These are phyloP conservation scores for Leavenworthia alabamica DNA, from an alignment of 345 rosid species.

Conservation along the genomic window DNA sequence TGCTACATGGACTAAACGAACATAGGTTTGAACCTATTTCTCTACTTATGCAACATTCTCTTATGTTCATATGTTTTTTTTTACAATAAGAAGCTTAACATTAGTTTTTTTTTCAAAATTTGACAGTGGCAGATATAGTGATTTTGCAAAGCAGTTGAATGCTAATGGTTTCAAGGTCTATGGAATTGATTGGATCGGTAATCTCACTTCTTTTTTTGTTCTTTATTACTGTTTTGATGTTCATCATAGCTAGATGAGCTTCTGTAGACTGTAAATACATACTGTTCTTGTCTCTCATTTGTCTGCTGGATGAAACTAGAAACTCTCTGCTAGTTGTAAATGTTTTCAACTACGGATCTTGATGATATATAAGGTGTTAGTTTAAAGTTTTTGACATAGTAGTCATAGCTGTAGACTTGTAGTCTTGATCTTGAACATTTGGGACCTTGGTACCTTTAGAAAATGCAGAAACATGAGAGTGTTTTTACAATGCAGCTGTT, in stretches of 20 bases:
- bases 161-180: conserved; percentile 80
- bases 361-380: background rate
- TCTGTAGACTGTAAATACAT: background rate
- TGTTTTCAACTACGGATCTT: background rate
- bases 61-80: background rate
- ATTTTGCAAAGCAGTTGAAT: conserved; percentile 77
- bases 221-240: background rate
- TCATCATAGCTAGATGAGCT: background rate
- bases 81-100: background rate
- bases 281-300: background rate
- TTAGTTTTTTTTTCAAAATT: background rate
- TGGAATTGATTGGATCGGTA: conserved; percentile 96
- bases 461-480: background rate
- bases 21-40: conserved; percentile 54
- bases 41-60: background rate
- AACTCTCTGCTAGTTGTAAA: background rate
- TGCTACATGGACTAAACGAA: conserved; percentile 87
- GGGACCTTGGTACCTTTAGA: background rate
- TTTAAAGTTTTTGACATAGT: background rate
- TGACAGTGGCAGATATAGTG: conserved; percentile 74
- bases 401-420: background rate
- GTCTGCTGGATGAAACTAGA: background rate
- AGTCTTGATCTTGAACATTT: background rate
- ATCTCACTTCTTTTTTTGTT: conserved; percentile 17
- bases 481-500: conserved; percentile 16